These are phyloP conservation scores for Penicillium aurantiogriseum DNA, from an alignment of 2,329 filamentous ascomycete genomes.

Conservation along the genomic window DNA sequence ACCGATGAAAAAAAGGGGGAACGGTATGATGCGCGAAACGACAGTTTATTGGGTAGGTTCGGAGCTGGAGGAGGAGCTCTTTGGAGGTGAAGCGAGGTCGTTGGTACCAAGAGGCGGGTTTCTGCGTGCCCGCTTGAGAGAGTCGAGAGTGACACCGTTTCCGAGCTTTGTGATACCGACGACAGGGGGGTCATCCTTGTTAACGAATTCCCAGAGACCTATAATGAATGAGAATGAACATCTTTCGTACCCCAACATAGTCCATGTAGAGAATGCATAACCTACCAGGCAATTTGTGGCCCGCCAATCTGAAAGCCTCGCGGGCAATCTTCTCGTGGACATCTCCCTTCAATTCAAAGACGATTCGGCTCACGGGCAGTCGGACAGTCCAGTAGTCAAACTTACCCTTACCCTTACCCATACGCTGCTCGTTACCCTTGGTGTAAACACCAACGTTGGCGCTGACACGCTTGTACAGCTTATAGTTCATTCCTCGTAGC, in stretches of 20 bases:
- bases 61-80: conserved; percentile 37
- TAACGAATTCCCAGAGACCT: conserved; percentile 80
- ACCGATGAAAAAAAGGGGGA: conserved; percentile 11
- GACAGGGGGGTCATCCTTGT: conserved; percentile 82
- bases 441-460: conserved; percentile 95
- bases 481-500: conserved; percentile 86
- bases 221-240: conserved; percentile 26
- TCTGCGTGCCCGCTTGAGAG: conserved; percentile 76
- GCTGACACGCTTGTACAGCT: conserved; percentile 84
- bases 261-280: conserved; percentile 17
- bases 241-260: background rate
- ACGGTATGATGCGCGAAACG: conserved; percentile 7
- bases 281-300: conserved; percentile 89
- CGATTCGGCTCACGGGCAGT: conserved; percentile 83
- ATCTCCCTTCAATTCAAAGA: conserved; percentile 89
- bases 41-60: conserved; percentile 36
- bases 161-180: conserved; percentile 90
- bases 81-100: conserved; percentile 30
- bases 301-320: conserved; percentile 91
- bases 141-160: conserved; percentile 76
- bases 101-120: conserved; percentile 52
- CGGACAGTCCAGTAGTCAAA: conserved; percentile 96
- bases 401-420: conserved; percentile 98
- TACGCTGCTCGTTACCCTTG: conserved; percentile 93
- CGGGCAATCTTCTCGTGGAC: conserved; percentile 91